Percentiles rank a stretch among this genome's conserved stretches.
Evolutionary conservation across 176 grass and related monocot genomes (phyloP).

Genomic region (Ensete glaucum): DNA sequence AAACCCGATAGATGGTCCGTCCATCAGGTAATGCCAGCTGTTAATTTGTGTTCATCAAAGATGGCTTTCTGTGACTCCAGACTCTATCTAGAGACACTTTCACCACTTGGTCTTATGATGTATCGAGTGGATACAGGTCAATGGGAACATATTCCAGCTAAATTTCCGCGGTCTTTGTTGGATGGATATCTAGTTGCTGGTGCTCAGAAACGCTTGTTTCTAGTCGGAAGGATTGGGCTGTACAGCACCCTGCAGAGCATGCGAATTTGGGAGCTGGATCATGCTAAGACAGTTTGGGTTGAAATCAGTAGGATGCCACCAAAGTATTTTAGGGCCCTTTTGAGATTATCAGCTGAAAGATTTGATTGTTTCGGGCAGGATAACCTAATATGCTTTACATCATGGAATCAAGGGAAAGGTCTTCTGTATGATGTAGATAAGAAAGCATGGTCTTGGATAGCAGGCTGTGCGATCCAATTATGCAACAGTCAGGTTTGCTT

Average conservation of each 20-base stretch:
- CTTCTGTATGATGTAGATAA: conserved; percentile 86
- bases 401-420: conserved; percentile 95
- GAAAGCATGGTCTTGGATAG: conserved; percentile 90
- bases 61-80: conserved; percentile 91
- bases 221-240: conserved; percentile 79
- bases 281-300: conserved; percentile 66
- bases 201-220: conserved; percentile 53
- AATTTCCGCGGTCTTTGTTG: conserved; percentile 83
- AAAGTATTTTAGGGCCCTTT: conserved; percentile 69
- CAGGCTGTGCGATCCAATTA: conserved; percentile 61
- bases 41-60: conserved; percentile 87
- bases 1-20: conserved; percentile 48
- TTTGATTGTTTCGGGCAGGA: conserved; percentile 99
- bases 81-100: conserved; percentile 88
- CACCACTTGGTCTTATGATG: conserved; percentile 93
- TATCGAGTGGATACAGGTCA: conserved; percentile 52
- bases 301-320: conserved; percentile 96
- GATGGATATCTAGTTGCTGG: conserved; percentile 95
- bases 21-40: conserved; percentile 75
- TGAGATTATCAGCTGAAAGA: conserved; percentile 85
- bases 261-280: conserved; percentile 95
- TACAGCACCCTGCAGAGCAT: conserved; percentile 97
- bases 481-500: conserved; percentile 97
- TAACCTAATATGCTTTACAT: conserved; percentile 93
- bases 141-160: conserved; percentile 89